phyloP scores from a whole-genome alignment of 441 rosid species.

The Macaranga tanarius region DNA sequence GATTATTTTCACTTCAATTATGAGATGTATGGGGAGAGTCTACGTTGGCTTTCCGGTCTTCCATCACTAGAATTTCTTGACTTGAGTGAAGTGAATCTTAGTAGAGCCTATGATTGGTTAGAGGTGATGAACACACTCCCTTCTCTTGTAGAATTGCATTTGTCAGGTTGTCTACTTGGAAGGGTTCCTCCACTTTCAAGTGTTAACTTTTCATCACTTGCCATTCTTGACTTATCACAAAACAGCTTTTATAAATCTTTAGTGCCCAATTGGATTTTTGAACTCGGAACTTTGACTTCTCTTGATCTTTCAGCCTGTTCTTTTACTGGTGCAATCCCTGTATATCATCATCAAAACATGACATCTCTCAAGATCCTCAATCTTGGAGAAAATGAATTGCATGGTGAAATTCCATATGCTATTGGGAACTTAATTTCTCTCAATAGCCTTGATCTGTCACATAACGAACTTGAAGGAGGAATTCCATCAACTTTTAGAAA shows the following conservation, averaged over 20 bases:
- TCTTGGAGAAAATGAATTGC: too few relatives aligned
- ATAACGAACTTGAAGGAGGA: too few relatives aligned
- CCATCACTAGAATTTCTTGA: neutral
- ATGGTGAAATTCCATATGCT: too few relatives aligned
- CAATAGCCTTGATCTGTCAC: too few relatives aligned
- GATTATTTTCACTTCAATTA: too few relatives aligned
- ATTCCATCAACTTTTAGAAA: neutral
- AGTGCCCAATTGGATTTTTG: slow-evolving; percentile 16
- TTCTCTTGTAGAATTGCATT: neutral
- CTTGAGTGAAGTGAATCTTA: neutral
- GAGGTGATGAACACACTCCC: neutral
- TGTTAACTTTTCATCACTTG: neutral
- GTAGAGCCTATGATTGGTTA: neutral
- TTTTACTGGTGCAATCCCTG: slow-evolving; percentile 13
- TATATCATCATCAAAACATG: neutral
- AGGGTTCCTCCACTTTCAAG: neutral
- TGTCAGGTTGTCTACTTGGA: neutral
- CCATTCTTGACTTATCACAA: neutral
- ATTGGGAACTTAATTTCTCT: neutral
- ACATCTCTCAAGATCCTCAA: neutral
- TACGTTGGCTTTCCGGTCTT: neutral
- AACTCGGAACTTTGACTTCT: slow-evolving; percentile 17
- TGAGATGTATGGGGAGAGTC: neutral
- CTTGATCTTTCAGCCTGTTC: slow-evolving; percentile 15
- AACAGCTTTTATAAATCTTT: neutral